Conservation (phyloP, 1,284 basidiomycete species). For the Puccinia horiana region DNA sequence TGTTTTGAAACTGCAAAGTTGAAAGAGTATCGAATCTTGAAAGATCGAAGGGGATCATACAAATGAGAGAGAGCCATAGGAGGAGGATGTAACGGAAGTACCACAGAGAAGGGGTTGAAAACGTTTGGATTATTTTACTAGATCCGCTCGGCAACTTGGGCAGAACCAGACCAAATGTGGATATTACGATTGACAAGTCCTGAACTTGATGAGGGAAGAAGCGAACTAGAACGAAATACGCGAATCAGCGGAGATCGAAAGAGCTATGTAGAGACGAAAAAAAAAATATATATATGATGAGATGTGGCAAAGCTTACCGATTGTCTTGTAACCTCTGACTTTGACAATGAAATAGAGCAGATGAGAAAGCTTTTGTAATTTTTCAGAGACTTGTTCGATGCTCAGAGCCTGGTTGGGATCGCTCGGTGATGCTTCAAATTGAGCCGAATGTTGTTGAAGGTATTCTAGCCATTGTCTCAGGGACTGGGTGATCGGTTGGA, state of each 20-base stretch:
- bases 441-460: conserved; percentile 59
- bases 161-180: conserved; percentile 59
- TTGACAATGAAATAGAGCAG: conserved; percentile 84
- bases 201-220: conserved; percentile 87
- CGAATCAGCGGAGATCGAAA: neutral
- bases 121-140: conserved; percentile 32
- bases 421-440: conserved; percentile 57
- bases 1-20: conserved; percentile 53
- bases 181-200: conserved; percentile 75
- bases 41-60: conserved; percentile 90
- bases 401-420: conserved; percentile 56
- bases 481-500: conserved; percentile 73
- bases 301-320: conserved; percentile 68
- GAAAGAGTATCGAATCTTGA: conserved; percentile 72
- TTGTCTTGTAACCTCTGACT: conserved; percentile 85
- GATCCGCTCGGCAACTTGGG: conserved; percentile 63
- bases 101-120: conserved; percentile 65
- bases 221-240: conserved; percentile 65
- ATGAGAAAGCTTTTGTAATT: conserved; percentile 65
- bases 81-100: conserved; percentile 78
- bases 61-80: conserved; percentile 89
- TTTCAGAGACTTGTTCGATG: neutral
- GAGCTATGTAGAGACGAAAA: no score
- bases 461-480: conserved; percentile 67
- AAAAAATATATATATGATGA: neutral